Evolutionary conservation across 2,329 filamentous ascomycete species (phyloP).

Genomic region (Corniculantispora saksenae): DNA sequence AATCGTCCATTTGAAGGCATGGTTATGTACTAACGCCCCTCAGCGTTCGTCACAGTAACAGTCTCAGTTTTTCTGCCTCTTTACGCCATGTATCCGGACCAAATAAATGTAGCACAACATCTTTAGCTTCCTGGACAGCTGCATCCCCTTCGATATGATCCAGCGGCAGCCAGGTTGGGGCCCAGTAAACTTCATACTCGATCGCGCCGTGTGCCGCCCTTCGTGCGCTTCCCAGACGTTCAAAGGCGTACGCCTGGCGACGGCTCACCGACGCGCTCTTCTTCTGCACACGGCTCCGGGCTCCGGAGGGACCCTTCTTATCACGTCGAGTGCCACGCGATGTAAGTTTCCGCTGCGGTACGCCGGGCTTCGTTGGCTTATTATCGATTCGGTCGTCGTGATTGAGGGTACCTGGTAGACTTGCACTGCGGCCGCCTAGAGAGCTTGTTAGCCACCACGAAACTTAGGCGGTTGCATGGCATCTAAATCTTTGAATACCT

Average conservation of each 20-base stretch:
- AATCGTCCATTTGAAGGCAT: no score
- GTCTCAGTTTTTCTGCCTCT: background rate
- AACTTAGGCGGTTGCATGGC: background rate
- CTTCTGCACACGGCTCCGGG: background rate
- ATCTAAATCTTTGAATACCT: background rate
- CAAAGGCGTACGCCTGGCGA: constrained; percentile 2
- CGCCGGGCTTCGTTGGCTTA: background rate
- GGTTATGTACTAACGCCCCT: no score
- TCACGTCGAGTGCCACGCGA: background rate
- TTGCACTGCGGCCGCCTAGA: constrained; percentile 11
- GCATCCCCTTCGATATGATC: background rate
- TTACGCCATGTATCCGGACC: background rate
- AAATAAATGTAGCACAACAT: background rate
- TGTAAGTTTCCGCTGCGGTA: background rate
- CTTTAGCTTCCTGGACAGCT: background rate
- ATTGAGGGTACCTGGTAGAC: background rate
- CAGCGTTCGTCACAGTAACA: background rate
- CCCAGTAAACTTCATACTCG: constrained; percentile 3
- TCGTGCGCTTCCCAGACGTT: constrained; percentile 2
- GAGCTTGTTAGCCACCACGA: background rate
- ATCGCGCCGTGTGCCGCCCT: background rate
- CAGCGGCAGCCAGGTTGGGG: background rate
- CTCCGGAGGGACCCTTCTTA: background rate
- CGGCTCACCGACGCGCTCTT: background rate
- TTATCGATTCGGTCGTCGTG: background rate